Evolutionary conservation across 306 rosid species (phyloP), one percentile per base, ranked within the genome.

Genomic region (Elaeagnus macrophylla): DNA sequence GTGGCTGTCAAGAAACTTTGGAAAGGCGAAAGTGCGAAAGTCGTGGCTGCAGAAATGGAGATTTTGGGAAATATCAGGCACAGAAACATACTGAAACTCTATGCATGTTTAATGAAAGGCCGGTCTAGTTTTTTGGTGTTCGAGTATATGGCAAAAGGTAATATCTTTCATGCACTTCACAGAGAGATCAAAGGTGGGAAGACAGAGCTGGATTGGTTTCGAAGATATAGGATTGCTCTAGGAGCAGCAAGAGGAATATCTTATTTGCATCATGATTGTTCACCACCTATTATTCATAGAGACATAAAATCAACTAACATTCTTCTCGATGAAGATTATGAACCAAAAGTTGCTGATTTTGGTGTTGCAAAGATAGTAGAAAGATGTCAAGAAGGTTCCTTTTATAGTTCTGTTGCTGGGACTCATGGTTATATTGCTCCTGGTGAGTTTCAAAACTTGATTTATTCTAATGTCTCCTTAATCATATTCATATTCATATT

Each of bases 381-480:
- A 46, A 77, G 74, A 57, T 75, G 74, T 56, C 67, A 19, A 17
- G 74, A 67, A 54, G 83, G 62, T 60, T 70, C 77, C 59, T 82
- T 68, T 55, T 57, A 54, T 69, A 93, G 82, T 83, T 71, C 68
- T 63, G 50, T 93, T 40, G 95, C 95, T 8, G 96, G 99, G 43
- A 93, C 99, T 19, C 88, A 82, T 66, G 99, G 99, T 16, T 93
- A 93, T 58, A 73, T 93, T 77, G 99, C 99, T 65, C 99, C 99
- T 17, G 99, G 99, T 93, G 62, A 74, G 82, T 57, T 72, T 72
- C 59, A 12, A 19, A 66, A 42, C 32, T 42, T 42, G 10, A 7
- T 13, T 42, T 3, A 42, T 13, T 42, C 46, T 42, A 13, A 13
- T 42, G 13, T 42, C 10, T 42, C 8, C n/a, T 7, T 45, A 14